Evolutionary conservation across 768 basidiomycete genomes (phyloP), one percentile per base, ranked within the genome.

Genomic region (Cyathus striatus): DNA sequence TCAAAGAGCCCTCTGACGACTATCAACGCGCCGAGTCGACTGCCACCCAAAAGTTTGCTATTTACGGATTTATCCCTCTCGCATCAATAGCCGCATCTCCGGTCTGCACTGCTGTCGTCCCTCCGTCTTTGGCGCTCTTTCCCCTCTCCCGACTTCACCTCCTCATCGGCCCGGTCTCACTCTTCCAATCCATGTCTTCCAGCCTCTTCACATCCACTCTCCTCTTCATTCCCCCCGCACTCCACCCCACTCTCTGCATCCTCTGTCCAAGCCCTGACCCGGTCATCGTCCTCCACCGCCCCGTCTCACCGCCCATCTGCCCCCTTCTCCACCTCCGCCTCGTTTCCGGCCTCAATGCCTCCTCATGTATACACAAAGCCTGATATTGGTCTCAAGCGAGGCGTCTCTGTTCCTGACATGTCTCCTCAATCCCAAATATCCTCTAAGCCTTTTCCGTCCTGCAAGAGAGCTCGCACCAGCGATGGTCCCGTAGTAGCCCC

Each of bases 61-160:
- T 66, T 49, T 63, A 59, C 48, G 64, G 60, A 25, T 74, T 75
- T 50, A 54, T 68, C 20, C 72, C 78, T 35, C 68, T 81, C 39
- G 73, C 81, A 6, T 70, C 79, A 30, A 81, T 81, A 46, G 64
- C 68, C 42, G 78, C 78, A 18, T 82, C 81, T 3, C 80, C 80
- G n/a, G 51, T 76, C 40, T 71, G 68, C 57, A 75, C 78, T 4
- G 75, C 79, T 5, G 65, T 68, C 6, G 27, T 76, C 77, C 16
- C 61, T 68, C 40, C 68, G 65, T 50, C 52, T 59, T 47, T 44
- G 65, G 44, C 70, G 67, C 39, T 63, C 41, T 65, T 65, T 2
- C 58, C 64, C 40, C 61, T 63, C 40, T 59, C 58, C 42, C 52
- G 60, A 44, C 59, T 59, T 44, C 60, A 52, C 36, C 57, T 58